A percentile compares a stretch with the other conserved stretches of the same genome.
Conservation (phyloP, 192 early-diverging fungal genomes). For the Dispira parvispora region DNA sequence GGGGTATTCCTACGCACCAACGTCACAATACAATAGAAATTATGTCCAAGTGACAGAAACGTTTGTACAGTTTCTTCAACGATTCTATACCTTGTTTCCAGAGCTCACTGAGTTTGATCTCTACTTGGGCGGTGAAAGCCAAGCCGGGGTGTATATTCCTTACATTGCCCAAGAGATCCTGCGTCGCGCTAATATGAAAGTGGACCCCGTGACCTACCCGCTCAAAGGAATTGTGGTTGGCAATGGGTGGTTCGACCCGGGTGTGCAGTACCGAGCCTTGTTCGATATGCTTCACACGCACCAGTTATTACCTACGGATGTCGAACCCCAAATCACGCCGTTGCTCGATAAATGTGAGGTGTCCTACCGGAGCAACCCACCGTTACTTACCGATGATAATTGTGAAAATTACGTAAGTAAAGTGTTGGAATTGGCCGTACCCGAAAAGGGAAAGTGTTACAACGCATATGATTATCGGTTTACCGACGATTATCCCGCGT, state of each 20-base stretch:
- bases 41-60: slow-evolving; percentile 22
- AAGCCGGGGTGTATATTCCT: slow-evolving; percentile 54
- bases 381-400: not conserved
- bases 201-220: slow-evolving; percentile 11
- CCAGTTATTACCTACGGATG: not conserved
- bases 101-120: slow-evolving; percentile 28
- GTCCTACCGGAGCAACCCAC: not conserved
- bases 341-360: not conserved
- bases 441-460: slow-evolving; percentile 30
- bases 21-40: slow-evolving; percentile 13
- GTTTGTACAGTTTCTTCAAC: slow-evolving; percentile 34
- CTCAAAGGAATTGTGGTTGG: slow-evolving; percentile 42
- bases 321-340: not conserved
- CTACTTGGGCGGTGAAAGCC: slow-evolving; percentile 60
- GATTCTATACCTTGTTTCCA: slow-evolving; percentile 39
- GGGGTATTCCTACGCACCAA: slow-evolving; percentile 25
- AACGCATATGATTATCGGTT: slow-evolving; percentile 59
- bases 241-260: slow-evolving; percentile 65
- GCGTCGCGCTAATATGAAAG: slow-evolving; percentile 16
- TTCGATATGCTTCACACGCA: slow-evolving; percentile 1
- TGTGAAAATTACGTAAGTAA: slow-evolving; percentile 21
- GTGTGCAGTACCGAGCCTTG: slow-evolving; percentile 10
- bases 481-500: slow-evolving; percentile 35
- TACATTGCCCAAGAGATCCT: slow-evolving; percentile 42
- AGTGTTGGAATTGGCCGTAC: slow-evolving; percentile 22